These are phyloP conservation scores for Mycena vulgaris DNA, from an alignment of 768 basidiomycete genomes.

Conservation along the genomic window DNA sequence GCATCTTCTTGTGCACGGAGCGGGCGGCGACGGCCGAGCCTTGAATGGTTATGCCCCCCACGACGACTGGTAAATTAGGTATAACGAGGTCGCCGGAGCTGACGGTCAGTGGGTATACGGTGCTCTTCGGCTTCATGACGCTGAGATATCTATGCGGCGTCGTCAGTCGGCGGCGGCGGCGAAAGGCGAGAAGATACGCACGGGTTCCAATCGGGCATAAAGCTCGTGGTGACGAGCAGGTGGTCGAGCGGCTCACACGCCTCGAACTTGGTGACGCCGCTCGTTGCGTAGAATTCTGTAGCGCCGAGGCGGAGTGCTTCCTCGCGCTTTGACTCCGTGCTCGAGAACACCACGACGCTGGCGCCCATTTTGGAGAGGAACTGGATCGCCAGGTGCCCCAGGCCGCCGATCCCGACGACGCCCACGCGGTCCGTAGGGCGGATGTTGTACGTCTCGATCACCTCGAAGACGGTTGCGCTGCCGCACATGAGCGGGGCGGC, in stretches of 20 bases:
- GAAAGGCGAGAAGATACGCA: too few species aligned
- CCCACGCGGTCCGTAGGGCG: slow-evolving; percentile 51
- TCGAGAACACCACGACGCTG: slow-evolving; percentile 54
- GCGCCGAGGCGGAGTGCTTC: slow-evolving; percentile 53
- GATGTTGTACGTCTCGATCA: slow-evolving; percentile 37
- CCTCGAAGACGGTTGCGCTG: slow-evolving; percentile 40
- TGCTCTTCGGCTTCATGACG: slow-evolving; percentile 9
- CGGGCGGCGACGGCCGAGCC: not conserved
- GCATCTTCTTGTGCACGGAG: slow-evolving; percentile 1
- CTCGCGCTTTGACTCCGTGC: slow-evolving; percentile 48
- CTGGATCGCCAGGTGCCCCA: slow-evolving; percentile 56
- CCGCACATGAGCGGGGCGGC: slow-evolving; percentile 43
- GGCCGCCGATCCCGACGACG: slow-evolving; percentile 53
- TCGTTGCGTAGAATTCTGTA: slow-evolving; percentile 43
- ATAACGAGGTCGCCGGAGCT: not conserved
- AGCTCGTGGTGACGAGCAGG: slow-evolving; percentile 35
- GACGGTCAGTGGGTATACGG: slow-evolving; percentile 17
- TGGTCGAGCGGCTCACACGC: slow-evolving; percentile 43
- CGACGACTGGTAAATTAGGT: not conserved
- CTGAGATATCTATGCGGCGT: slow-evolving; percentile 7
- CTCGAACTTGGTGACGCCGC: slow-evolving; percentile 40
- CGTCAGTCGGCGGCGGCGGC: not conserved
- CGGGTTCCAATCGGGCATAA: slow-evolving; percentile 20
- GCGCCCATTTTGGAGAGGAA: slow-evolving; percentile 58
- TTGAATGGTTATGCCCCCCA: not conserved